These are phyloP conservation scores for Dactylella cylindrospora DNA, from an alignment of 2,329 filamentous ascomycete species.

Conservation along the genomic window DNA sequence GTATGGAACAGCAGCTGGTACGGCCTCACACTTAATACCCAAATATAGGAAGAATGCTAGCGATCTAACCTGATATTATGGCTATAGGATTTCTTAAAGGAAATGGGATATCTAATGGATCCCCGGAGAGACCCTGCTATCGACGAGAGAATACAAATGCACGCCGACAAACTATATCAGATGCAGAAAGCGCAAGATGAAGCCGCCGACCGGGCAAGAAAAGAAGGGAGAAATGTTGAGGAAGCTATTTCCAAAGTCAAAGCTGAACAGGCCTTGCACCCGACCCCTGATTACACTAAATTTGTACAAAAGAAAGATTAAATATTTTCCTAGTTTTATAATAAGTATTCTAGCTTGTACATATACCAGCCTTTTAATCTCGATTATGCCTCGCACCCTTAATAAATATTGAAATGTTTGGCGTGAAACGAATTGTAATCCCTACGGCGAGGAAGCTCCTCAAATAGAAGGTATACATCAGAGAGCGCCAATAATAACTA, in stretches of 20 bases:
- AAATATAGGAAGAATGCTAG: not conserved
- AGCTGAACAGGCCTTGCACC: constrained; percentile 15
- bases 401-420: too few species aligned
- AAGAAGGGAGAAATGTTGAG: constrained; percentile 55
- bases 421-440: constrained; percentile 43
- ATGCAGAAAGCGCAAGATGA: constrained; percentile 81
- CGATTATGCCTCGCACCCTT: too few species aligned
- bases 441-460: not conserved
- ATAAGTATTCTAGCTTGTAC: too few species aligned
- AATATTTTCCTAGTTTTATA: too few species aligned
- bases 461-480: constrained; percentile 34
- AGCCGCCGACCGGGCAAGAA: constrained; percentile 65
- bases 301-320: too few species aligned
- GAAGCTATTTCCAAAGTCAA: constrained; percentile 31
- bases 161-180: constrained; percentile 87
- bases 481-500: constrained; percentile 38
- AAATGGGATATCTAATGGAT: constrained; percentile 78
- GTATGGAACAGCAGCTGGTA: constrained; percentile 84
- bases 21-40: constrained; percentile 48
- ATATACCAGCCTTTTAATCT: too few species aligned
- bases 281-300: constrained; percentile 2
- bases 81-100: constrained; percentile 76
- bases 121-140: constrained; percentile 65
- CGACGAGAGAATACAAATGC: constrained; percentile 91
- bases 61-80: constrained; percentile 7